Evolutionary conservation across 345 rosid species (phyloP).

Genomic region (Euphorbia lathyris): DNA sequence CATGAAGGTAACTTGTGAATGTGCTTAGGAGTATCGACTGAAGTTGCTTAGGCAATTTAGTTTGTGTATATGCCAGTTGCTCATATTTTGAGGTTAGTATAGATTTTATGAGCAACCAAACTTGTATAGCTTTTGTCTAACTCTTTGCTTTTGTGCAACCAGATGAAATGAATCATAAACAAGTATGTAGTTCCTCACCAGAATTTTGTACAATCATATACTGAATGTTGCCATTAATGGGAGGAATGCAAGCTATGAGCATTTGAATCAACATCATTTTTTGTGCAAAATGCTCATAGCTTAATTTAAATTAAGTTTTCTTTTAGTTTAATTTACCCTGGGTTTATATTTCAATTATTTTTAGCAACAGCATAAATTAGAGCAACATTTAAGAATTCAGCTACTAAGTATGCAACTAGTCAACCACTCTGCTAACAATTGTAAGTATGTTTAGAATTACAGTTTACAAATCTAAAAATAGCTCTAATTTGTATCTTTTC

Average conservation of each 20-base stretch:
- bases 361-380: no score
- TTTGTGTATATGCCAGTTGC: background rate
- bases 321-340: no score
- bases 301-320: no score
- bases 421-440: no score
- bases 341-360: no score
- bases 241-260: background rate
- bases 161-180: background rate
- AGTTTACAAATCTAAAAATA: no score
- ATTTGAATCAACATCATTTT: background rate
- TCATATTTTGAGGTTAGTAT: no score
- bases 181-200: background rate
- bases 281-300: no score
- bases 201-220: background rate
- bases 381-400: no score
- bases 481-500: no score
- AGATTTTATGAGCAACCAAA: background rate
- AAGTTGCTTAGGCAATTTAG: background rate
- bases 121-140: background rate
- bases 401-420: no score
- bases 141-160: background rate
- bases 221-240: background rate
- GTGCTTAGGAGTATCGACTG: background rate
- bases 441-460: no score
- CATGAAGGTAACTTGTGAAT: background rate